phyloP scores from a whole-genome alignment of 2,329 filamentous ascomycete species.

The Talaromyces amestolkiae region DNA sequence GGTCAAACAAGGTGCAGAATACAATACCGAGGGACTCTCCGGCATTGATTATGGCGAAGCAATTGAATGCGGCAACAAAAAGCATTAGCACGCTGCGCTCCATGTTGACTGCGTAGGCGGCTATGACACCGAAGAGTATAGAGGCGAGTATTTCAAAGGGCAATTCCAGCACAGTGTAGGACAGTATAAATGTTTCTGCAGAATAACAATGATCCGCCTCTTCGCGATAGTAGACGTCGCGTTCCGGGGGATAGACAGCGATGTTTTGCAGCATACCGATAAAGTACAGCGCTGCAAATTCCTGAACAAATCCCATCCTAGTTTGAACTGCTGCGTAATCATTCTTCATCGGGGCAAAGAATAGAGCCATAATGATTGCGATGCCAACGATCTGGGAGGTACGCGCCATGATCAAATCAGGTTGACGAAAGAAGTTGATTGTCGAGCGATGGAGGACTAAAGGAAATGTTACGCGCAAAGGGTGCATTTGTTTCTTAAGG shows the following conservation, averaged over 20 bases:
- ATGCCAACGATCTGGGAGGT: conserved; percentile 66
- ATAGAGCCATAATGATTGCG: conserved; percentile 62
- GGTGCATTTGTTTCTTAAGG: conserved; percentile 61
- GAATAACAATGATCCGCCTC: conserved; percentile 71
- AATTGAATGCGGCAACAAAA: conserved; percentile 66
- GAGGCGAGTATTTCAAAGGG: conserved; percentile 68
- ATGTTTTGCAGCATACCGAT: conserved; percentile 71
- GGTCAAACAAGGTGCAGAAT: conserved; percentile 73
- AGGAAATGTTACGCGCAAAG: conserved; percentile 63
- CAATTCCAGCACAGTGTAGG: conserved; percentile 68
- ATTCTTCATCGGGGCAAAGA: conserved; percentile 68
- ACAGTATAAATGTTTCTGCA: conserved; percentile 67
- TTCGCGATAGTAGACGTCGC: conserved; percentile 75
- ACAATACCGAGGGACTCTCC: conserved; percentile 75
- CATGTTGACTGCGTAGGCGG: conserved; percentile 64
- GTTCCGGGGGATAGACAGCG: conserved; percentile 68
- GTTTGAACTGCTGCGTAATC: conserved; percentile 71
- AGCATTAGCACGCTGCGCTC: conserved; percentile 63
- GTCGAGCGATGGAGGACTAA: conserved; percentile 65
- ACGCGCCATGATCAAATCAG: conserved; percentile 61
- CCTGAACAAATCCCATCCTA: conserved; percentile 69
- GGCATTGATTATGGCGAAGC: conserved; percentile 70
- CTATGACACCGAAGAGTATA: conserved; percentile 64
- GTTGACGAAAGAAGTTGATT: conserved; percentile 68
- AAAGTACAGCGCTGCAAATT: conserved; percentile 59